Base-by-base conservation (phyloP, 768 basidiomycete genomes). In the Suillus paluster region DNA sequence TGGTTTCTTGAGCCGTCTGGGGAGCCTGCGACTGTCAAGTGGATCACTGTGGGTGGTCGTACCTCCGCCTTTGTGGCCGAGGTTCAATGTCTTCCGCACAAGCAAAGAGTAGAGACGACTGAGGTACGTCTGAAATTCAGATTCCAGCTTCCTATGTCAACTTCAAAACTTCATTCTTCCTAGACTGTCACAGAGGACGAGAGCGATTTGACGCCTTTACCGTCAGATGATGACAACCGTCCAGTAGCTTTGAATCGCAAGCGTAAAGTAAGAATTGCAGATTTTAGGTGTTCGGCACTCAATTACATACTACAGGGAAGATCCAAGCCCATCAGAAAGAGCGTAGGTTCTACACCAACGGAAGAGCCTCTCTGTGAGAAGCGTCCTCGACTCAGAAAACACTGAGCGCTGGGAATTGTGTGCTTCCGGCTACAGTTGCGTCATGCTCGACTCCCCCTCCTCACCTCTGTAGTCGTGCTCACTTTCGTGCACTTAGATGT, bases 41-140 rank as follows among this genome's bases (percentile, higher is more conserved):
- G 87, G 83, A 71, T 89, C 58, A 90, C 86, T 5, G 88, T 94
- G 9, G 90, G 89, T 19, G 90, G 91, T 4, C 81, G 91, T 17
- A 92, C 91, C 9, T 90, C 90, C 4, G 91, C 91, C 15, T 88
- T 82, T 66, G 86, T 92, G 9, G 69, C 71, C 14, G 85, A 92
- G 72, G 75, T 92, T 11, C 91, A 92, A 71, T 68, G 71, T 33
- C 69, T 77, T 17, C 61, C 75, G 30, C 21, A 58, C 33, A 64
- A 60, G 30, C 60, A 38, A 9, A 61, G 27, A 48, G 1, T 12
- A 33, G 33, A 27, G 38, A 58, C n/a, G 57, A 57, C 27, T 7
- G 21, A 41, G 19, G 62, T 67, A 59, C 17, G 14, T 45, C 17
- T 46, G 27, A 21, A 14, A 10, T 55, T 34, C n/a, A 44, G 25